Percentiles rank a stretch among this genome's conserved stretches.
Evolutionary conservation across 352 stramenopile genomes (phyloP).

Genomic region (Pythium sp.): DNA sequence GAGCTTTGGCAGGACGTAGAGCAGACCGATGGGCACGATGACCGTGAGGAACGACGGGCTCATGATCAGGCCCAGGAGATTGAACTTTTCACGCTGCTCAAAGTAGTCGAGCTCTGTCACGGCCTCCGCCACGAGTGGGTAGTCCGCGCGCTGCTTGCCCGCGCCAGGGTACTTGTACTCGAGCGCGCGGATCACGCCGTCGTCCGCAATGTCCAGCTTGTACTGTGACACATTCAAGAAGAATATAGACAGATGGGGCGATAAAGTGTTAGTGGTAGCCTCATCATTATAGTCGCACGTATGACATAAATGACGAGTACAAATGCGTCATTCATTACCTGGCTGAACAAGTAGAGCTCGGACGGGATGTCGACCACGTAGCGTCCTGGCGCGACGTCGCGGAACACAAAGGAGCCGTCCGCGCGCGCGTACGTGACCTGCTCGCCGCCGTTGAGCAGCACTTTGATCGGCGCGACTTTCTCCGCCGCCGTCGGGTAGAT

Average conservation of each 20-base stretch:
- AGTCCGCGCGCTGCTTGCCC: constrained; percentile 51
- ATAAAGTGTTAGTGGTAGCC: background rate
- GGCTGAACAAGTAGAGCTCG: constrained; percentile 67
- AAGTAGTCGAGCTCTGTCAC: constrained; percentile 81
- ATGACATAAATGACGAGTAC: background rate
- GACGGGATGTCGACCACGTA: constrained; percentile 79
- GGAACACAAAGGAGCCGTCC: constrained; percentile 72
- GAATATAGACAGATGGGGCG: background rate
- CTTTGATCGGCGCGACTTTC: constrained; percentile 56
- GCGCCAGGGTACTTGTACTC: constrained; percentile 83
- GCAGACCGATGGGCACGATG: constrained; percentile 65
- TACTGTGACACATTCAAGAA: background rate
- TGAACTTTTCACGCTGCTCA: constrained; percentile 83
- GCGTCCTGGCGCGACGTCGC: constrained; percentile 60
- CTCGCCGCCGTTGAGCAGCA: constrained; percentile 75
- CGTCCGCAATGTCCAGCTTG: constrained; percentile 13
- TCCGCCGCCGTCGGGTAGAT: constrained; percentile 47
- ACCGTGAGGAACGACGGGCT: constrained; percentile 83
- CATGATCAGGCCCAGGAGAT: constrained; percentile 67
- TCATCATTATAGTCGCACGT: background rate
- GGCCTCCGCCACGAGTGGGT: constrained; percentile 61
- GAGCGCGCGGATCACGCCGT: constrained; percentile 26
- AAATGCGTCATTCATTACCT: constrained; percentile 20
- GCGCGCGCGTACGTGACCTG: constrained; percentile 61
- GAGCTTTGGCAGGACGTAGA: constrained; percentile 81